These are phyloP conservation scores for Leishmania tarentolae DNA, from an alignment of 208 protist species.

Conservation along the genomic window DNA sequence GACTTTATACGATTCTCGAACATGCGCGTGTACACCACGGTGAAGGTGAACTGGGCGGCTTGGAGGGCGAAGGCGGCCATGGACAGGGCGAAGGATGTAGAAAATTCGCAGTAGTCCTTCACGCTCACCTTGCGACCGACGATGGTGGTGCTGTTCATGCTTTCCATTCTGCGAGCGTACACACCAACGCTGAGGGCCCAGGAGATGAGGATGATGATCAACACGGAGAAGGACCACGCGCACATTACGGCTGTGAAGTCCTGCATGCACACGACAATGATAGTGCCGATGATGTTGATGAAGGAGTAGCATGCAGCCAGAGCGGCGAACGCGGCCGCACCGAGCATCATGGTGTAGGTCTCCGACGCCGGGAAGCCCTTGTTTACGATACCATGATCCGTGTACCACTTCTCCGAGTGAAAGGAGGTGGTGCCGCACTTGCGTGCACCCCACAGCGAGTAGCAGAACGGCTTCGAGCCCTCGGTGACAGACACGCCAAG, in stretches of 20 bases:
- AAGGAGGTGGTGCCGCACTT: slow-evolving; percentile 16
- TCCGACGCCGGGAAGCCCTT: slow-evolving; percentile 22
- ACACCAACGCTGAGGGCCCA: slow-evolving; percentile 30
- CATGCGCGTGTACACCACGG: slow-evolving; percentile 22
- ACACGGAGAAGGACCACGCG: slow-evolving; percentile 35
- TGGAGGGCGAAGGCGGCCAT: slow-evolving; percentile 28
- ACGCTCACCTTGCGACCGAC: slow-evolving; percentile 18
- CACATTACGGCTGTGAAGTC: slow-evolving; percentile 29
- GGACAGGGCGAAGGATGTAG: slow-evolving; percentile 22
- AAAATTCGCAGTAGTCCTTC: slow-evolving; percentile 33
- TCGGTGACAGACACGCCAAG: slow-evolving; percentile 20
- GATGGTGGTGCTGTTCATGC: slow-evolving; percentile 25
- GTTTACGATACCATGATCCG: background rate
- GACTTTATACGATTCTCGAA: slow-evolving; percentile 26
- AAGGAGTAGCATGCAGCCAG: slow-evolving; percentile 28
- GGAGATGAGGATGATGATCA: slow-evolving; percentile 35
- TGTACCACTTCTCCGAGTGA: slow-evolving; percentile 22
- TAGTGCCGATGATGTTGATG: slow-evolving; percentile 26
- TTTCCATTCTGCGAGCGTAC: slow-evolving; percentile 19
- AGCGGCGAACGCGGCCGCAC: slow-evolving; percentile 20
- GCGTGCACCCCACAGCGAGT: slow-evolving; percentile 29
- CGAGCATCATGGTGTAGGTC: slow-evolving; percentile 26
- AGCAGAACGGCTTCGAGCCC: slow-evolving; percentile 30
- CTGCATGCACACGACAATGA: slow-evolving; percentile 21
- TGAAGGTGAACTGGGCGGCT: slow-evolving; percentile 33